phyloP scores from a whole-genome alignment of 2,329 filamentous ascomycete genomes.

The Beauveria australis region DNA sequence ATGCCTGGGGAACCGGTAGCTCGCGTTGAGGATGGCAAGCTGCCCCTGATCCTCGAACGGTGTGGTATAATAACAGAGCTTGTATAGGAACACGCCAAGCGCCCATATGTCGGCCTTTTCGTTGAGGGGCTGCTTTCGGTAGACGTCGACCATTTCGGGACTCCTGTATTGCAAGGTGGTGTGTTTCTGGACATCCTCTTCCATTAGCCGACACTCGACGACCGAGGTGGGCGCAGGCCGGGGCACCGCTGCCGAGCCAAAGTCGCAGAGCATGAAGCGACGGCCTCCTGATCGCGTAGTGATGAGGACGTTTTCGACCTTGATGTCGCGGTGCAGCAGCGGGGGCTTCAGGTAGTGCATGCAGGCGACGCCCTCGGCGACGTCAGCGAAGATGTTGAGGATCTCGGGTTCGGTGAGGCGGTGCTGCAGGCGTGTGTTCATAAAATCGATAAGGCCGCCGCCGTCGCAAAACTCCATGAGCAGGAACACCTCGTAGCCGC shows the following conservation, averaged over 20 bases:
- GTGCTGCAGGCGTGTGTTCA: constrained; percentile 97
- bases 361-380: constrained; percentile 90
- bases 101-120: constrained; percentile 99
- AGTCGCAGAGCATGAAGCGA: constrained; percentile 95
- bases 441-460: constrained; percentile 95
- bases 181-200: constrained; percentile 94
- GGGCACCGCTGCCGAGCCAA: constrained; percentile 83
- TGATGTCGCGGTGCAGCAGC: constrained; percentile 85
- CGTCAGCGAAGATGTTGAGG: constrained; percentile 90
- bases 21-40: constrained; percentile 93
- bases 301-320: constrained; percentile 97
- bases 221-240: constrained; percentile 78
- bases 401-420: constrained; percentile 96
- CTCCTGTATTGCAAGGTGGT: constrained; percentile 96
- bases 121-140: constrained; percentile 90
- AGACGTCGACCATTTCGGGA: constrained; percentile 98
- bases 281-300: constrained; percentile 56
- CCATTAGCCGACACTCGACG: constrained; percentile 81
- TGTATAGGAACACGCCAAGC: constrained; percentile 88
- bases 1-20: constrained; percentile 82
- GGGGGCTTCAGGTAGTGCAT: constrained; percentile 99
- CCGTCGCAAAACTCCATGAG: constrained; percentile 97
- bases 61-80: constrained; percentile 98
- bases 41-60: constrained; percentile 97
- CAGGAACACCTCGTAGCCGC: constrained; percentile 94